phyloP scores from a whole-genome alignment of 352 stramenopile species.

The Globisporangium carolinianum region DNA sequence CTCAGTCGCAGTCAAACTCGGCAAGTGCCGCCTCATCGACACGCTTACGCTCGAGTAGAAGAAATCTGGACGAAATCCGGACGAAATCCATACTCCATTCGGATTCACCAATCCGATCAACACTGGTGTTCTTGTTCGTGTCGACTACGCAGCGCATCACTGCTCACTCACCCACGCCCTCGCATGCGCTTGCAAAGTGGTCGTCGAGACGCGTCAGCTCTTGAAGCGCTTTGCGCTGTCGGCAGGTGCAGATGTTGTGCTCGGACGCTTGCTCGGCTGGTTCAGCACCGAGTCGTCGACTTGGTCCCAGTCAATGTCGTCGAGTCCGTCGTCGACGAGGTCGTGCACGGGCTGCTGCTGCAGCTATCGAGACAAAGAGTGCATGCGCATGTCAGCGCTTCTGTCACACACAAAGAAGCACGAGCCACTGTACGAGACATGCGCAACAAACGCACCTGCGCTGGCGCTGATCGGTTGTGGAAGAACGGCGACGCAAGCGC shows the following conservation, averaged over 20 bases:
- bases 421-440: neutral
- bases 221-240: constrained; percentile 9
- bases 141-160: no score
- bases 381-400: neutral
- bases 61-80: neutral
- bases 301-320: constrained; percentile 60
- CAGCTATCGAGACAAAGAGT: neutral
- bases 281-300: constrained; percentile 41
- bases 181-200: no score
- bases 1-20: constrained; percentile 93
- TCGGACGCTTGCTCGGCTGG: constrained; percentile 19
- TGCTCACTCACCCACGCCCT: no score
- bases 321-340: constrained; percentile 34
- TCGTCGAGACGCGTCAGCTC: neutral
- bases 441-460: neutral
- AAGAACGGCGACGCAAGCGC: constrained; percentile 49
- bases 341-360: constrained; percentile 7
- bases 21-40: constrained; percentile 96
- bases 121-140: neutral
- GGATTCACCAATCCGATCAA: no score
- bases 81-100: neutral
- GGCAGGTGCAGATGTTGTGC: constrained; percentile 7
- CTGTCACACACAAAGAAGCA: neutral
- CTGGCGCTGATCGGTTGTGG: constrained; percentile 15
- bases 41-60: constrained; percentile 86